Base-by-base conservation (phyloP, 352 stramenopile species). In the Pythium sukuiense region DNA sequence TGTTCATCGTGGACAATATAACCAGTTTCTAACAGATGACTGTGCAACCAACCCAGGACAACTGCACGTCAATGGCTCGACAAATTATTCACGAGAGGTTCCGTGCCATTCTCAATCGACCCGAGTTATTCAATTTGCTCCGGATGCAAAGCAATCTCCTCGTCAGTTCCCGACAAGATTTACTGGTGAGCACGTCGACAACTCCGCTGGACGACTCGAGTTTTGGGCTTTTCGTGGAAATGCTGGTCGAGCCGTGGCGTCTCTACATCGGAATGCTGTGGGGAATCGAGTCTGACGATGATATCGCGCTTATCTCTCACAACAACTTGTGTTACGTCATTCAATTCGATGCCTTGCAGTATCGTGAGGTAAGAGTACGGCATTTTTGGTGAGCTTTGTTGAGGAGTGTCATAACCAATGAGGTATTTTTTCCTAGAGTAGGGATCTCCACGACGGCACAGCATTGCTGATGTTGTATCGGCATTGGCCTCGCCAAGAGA, bases 81-180 rank as follows among this genome's bases (percentile, higher is more conserved):
- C 18, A 24, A 7, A 52, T 66, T 3, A 14, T 59, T 8, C 26
- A n/a, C 35, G 16, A 59, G 20, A 45, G 29, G 2, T 59, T 66
- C 41, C 60, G 50, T 41, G 52, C 39, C 32, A 7, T 30, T 7
- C 39, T 66, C 30, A 66, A 43, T 45, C 48, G 41, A 6, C 32
- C 24, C 0, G 49, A 59, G 26, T 7, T 66, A 35, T 66, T 60
- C 24, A 33, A 59, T 29, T 8, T 59, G 6, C 27, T 59, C n/a
- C 33, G 60, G n/a, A 43, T 66, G 8, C 46, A 55, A 59, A 66
- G 60, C 39, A 66, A 66, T 29, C 27, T 66, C 12, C 3, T 66
- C 9, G 20, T 66, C 39, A 35, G 49, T 26, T 45, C 20, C 24
- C 6, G 33, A 29, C 29, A 35, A 24, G 60, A 66, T 8, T 9